phyloP scores from a whole-genome alignment of 192 early-diverging fungal species.

The Umbelopsis sp. region DNA sequence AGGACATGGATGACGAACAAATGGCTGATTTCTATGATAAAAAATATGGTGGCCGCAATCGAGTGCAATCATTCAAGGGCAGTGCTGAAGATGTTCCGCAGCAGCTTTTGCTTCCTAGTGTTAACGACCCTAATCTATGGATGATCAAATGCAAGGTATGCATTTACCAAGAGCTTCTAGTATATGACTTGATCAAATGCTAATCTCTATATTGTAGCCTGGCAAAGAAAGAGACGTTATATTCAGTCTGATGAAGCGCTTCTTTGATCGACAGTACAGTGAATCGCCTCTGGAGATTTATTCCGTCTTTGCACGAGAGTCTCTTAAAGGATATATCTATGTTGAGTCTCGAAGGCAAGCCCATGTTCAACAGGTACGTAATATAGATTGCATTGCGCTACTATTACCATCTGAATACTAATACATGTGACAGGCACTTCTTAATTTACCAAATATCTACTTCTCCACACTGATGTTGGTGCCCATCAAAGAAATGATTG shows the following conservation, averaged over 20 bases:
- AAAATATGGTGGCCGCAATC: constrained; percentile 70
- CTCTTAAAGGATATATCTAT: constrained; percentile 89
- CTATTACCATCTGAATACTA: no score
- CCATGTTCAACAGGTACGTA: constrained; percentile 67
- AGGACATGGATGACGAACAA: constrained; percentile 82
- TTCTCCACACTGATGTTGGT: constrained; percentile 74
- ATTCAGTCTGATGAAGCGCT: constrained; percentile 74
- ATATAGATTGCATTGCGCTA: not conserved
- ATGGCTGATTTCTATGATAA: constrained; percentile 75
- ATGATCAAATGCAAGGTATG: constrained; percentile 77
- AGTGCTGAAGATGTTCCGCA: constrained; percentile 73
- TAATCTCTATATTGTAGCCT: constrained; percentile 36
- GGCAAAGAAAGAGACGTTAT: constrained; percentile 92
- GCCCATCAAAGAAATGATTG: constrained; percentile 90
- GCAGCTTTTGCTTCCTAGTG: constrained; percentile 78
- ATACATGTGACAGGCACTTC: constrained; percentile 6
- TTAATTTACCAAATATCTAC: constrained; percentile 76
- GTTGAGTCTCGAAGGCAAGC: constrained; percentile 83
- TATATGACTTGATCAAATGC: not conserved
- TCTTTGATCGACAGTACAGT: constrained; percentile 67
- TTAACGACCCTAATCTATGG: constrained; percentile 92
- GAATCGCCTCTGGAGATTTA: constrained; percentile 70
- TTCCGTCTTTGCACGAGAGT: constrained; percentile 83
- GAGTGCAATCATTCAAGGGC: constrained; percentile 46
- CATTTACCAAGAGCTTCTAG: not conserved